phyloP scores from a whole-genome alignment of 2,329 filamentous ascomycete genomes.

The Talaromyces sp. region DNA sequence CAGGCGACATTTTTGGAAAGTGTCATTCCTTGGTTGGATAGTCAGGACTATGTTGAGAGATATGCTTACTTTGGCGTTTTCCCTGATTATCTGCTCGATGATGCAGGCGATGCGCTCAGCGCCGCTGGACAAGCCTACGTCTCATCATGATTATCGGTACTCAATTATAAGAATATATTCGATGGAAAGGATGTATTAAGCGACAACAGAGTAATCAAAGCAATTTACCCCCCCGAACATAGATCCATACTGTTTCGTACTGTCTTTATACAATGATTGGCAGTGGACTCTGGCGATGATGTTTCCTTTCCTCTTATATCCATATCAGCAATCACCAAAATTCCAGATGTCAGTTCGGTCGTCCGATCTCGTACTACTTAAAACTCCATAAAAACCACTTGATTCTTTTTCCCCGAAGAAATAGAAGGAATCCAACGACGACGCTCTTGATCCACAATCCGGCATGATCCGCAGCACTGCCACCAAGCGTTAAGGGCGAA shows the following conservation, averaged over 20 bases:
- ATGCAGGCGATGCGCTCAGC: conserved; percentile 18
- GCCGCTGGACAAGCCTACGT: not conserved
- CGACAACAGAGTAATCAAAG: conserved; percentile 4
- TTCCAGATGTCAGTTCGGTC: too few species aligned
- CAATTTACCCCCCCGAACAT: not conserved
- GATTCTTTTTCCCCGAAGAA: too few species aligned
- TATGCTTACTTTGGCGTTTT: conserved; percentile 24
- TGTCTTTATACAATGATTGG: not conserved
- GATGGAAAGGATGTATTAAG: not conserved
- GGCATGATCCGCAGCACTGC: not conserved
- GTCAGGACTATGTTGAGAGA: conserved; percentile 22
- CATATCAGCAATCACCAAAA: too few species aligned
- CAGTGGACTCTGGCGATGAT: not conserved
- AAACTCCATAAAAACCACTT: too few species aligned
- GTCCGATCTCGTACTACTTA: too few species aligned
- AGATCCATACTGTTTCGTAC: not conserved
- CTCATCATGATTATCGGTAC: not conserved
- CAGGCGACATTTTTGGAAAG: conserved; percentile 17
- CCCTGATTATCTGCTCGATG: conserved; percentile 20
- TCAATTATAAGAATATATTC: not conserved
- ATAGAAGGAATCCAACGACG: too few species aligned
- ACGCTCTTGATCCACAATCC: not conserved
- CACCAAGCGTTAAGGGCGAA: not conserved
- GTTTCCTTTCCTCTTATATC: too few species aligned
- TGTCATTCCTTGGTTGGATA: conserved; percentile 24